Evolutionary conservation across 2,329 filamentous ascomycete genomes (phyloP).

Genomic region (Botryotinia convoluta): DNA sequence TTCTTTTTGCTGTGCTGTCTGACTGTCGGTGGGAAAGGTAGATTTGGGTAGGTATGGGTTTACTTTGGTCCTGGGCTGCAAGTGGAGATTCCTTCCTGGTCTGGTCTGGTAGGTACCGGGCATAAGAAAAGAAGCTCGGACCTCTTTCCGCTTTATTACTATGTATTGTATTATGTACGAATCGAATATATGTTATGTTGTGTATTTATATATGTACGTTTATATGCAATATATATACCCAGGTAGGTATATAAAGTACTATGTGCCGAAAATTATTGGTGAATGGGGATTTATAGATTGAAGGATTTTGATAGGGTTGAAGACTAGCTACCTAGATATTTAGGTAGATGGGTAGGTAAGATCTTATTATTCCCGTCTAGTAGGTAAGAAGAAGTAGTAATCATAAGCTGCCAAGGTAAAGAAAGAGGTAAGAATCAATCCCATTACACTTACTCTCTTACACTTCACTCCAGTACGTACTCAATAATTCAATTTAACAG

Average conservation of each 20-base stretch:
- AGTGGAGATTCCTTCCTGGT: slow-evolving; percentile 27
- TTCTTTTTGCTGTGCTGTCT: slow-evolving; percentile 19
- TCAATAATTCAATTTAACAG: no score
- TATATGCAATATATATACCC: no score
- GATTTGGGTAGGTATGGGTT: slow-evolving; percentile 17
- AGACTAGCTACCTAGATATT: no score
- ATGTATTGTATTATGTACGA: neutral
- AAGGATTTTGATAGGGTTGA: neutral
- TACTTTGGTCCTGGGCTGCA: slow-evolving; percentile 17
- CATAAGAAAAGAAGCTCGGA: slow-evolving; percentile 30
- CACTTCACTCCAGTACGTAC: neutral
- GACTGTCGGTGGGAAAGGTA: slow-evolving; percentile 23
- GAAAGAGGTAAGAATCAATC: neutral
- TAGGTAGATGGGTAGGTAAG: neutral
- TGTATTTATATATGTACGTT: no score
- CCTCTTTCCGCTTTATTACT: slow-evolving; percentile 17
- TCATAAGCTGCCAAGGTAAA: neutral
- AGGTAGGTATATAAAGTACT: no score
- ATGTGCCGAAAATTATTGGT: no score
- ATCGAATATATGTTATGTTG: neutral
- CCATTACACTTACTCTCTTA: fast-evolving
- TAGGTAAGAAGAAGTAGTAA: neutral
- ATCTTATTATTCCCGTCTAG: neutral
- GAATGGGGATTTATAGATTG: neutral
- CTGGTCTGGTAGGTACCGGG: neutral